Conservation (phyloP, 306 rosid genomes). For the Cicer yamashitae region DNA sequence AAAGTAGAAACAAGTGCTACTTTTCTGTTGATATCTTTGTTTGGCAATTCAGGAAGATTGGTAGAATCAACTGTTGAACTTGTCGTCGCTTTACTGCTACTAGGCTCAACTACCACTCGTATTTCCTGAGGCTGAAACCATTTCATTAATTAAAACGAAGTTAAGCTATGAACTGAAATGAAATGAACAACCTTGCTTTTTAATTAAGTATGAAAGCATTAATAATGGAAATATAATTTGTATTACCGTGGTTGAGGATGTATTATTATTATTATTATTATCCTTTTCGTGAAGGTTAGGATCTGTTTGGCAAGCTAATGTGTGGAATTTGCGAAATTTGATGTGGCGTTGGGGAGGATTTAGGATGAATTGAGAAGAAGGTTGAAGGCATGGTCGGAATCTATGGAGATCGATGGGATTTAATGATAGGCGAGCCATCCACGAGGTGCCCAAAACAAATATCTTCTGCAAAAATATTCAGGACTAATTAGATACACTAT, state of each 20-base stretch:
- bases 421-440: conserved; percentile 75
- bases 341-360: conserved; percentile 33
- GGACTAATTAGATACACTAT: too few relatives aligned
- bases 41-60: conserved; percentile 60
- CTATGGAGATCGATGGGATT: conserved; percentile 67
- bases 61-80: conserved; percentile 43
- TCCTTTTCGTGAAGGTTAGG: conserved; percentile 54
- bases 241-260: conserved; percentile 43
- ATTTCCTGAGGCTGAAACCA: conserved; percentile 49
- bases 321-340: conserved; percentile 50
- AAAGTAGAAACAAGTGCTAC: conserved; percentile 71
- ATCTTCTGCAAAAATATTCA: background rate
- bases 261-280: too few relatives aligned
- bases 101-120: conserved; percentile 52
- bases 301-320: conserved; percentile 64
- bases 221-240: background rate
- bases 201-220: background rate
- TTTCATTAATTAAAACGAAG: background rate
- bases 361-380: conserved; percentile 34
- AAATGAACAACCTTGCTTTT: background rate
- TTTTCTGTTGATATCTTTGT: conserved; percentile 62
- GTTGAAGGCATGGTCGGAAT: conserved; percentile 57
- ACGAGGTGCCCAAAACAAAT: background rate
- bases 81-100: conserved; percentile 35
- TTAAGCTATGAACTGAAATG: background rate